These are phyloP conservation scores for Metschnikowia proteae DNA, from an alignment of 805 yeast species.

Conservation along the genomic window DNA sequence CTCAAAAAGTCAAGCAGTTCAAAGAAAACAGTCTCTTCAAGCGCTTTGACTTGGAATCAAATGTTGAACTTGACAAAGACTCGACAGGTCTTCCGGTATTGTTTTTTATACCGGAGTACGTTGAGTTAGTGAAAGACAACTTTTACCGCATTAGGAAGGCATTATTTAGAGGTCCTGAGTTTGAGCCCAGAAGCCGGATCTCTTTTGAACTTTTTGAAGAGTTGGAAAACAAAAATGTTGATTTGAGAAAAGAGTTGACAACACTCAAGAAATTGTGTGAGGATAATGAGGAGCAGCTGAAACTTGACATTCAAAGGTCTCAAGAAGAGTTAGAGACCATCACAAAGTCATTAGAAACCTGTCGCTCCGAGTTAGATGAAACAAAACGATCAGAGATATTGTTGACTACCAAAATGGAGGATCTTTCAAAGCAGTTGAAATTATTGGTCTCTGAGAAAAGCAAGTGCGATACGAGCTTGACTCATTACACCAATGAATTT, in stretches of 20 bases:
- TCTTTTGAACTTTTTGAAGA: slow-evolving; percentile 59
- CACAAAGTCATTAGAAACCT: slow-evolving; percentile 15
- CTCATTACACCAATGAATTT: slow-evolving; percentile 28
- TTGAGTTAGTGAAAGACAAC: slow-evolving; percentile 65
- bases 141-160: slow-evolving; percentile 64
- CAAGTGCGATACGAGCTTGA: slow-evolving; percentile 28
- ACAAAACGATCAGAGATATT: slow-evolving; percentile 21
- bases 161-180: slow-evolving; percentile 65
- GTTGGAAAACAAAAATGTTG: slow-evolving; percentile 35
- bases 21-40: slow-evolving; percentile 55
- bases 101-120: slow-evolving; percentile 63
- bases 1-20: slow-evolving; percentile 68
- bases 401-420: slow-evolving; percentile 20
- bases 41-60: slow-evolving; percentile 41
- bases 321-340: slow-evolving; percentile 20
- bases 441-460: slow-evolving; percentile 29
- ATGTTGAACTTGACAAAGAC: slow-evolving; percentile 44
- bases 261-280: slow-evolving; percentile 19
- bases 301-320: slow-evolving; percentile 15
- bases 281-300: slow-evolving; percentile 20
- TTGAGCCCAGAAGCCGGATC: slow-evolving; percentile 65
- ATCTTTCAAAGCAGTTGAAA: slow-evolving; percentile 20
- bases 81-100: slow-evolving; percentile 86
- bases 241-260: slow-evolving; percentile 22
- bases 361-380: slow-evolving; percentile 18